phyloP scores from a whole-genome alignment of 768 basidiomycete genomes.

The Vararia minispora region DNA sequence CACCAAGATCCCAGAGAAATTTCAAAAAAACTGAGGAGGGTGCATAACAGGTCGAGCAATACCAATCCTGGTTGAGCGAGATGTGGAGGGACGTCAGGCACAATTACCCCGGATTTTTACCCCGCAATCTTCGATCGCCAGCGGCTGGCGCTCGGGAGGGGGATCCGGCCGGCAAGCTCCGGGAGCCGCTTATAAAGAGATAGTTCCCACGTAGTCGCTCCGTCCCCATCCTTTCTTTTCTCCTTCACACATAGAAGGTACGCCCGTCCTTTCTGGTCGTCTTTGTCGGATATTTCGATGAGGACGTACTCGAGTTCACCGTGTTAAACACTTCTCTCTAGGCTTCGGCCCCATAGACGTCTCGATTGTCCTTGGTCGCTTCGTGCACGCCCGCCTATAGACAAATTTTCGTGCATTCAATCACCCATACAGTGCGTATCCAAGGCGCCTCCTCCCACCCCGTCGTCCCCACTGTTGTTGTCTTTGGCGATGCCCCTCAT shows the following conservation, averaged over 20 bases:
- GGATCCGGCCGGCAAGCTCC: conserved; percentile 3
- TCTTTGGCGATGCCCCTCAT: too few relatives aligned
- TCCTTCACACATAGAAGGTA: conserved; percentile 25
- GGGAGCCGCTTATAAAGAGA: conserved; percentile 6
- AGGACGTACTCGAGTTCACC: too few relatives aligned
- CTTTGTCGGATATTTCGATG: conserved; percentile 4
- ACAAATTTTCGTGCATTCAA: conserved; percentile 26
- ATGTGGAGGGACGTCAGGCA: too few relatives aligned
- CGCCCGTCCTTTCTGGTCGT: conserved; percentile 6
- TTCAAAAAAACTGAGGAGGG: too few relatives aligned
- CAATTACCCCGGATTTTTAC: too few relatives aligned
- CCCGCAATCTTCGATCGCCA: too few relatives aligned
- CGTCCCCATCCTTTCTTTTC: conserved; percentile 24
- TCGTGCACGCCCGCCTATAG: conserved; percentile 30
- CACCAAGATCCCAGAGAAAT: too few relatives aligned
- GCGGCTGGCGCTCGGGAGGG: too few relatives aligned
- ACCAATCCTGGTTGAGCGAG: too few relatives aligned
- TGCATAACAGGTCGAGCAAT: too few relatives aligned
- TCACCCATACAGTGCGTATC: conserved; percentile 29
- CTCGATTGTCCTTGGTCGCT: conserved; percentile 59
- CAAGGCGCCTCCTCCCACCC: background rate
- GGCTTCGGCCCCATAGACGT: conserved; percentile 33
- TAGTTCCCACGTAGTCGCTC: conserved; percentile 13
- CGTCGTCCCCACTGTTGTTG: too few relatives aligned
- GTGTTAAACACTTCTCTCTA: conserved; percentile 5